These are phyloP conservation scores for Corymbia calophylla DNA, from an alignment of 441 rosid genomes.

Conservation along the genomic window DNA sequence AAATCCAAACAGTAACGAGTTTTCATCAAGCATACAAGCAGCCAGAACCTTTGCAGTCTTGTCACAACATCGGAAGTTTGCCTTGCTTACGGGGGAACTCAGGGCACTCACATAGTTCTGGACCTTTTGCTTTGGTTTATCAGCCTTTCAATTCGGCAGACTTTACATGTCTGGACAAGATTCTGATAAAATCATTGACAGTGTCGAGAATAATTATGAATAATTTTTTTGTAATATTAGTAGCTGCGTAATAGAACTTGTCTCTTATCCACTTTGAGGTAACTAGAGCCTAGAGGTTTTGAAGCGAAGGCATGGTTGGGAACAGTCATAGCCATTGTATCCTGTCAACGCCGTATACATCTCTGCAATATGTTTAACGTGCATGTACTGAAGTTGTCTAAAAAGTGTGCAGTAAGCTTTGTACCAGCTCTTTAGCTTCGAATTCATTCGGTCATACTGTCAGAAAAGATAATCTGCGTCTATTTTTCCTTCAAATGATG, in stretches of 20 bases:
- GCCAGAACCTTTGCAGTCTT: conserved; percentile 41
- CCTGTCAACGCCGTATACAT: not conserved
- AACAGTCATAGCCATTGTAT: not conserved
- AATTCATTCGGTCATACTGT: not conserved
- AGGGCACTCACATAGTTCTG: conserved; percentile 33
- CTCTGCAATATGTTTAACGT: not conserved
- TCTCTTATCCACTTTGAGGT: not conserved
- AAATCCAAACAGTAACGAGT: conserved; percentile 7
- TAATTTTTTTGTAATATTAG: not conserved
- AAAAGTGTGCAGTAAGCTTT: not conserved
- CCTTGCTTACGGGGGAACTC: conserved; percentile 74
- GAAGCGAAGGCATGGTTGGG: not conserved
- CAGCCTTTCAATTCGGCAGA: not conserved
- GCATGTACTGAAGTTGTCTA: not conserved
- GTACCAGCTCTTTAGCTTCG: not conserved
- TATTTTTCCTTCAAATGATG: not conserved
- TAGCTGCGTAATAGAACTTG: not conserved
- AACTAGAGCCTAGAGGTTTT: not conserved
- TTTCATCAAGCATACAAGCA: conserved; percentile 38
- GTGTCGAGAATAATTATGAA: not conserved
- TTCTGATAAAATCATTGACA: not conserved
- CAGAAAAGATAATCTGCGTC: not conserved
- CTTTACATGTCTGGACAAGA: not conserved
- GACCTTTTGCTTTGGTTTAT: not conserved
- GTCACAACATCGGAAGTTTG: conserved; percentile 73